Percentiles rank a stretch among this genome's conserved stretches.
Conservation (phyloP, 441 rosid genomes). For the Populus trichocarpa region DNA sequence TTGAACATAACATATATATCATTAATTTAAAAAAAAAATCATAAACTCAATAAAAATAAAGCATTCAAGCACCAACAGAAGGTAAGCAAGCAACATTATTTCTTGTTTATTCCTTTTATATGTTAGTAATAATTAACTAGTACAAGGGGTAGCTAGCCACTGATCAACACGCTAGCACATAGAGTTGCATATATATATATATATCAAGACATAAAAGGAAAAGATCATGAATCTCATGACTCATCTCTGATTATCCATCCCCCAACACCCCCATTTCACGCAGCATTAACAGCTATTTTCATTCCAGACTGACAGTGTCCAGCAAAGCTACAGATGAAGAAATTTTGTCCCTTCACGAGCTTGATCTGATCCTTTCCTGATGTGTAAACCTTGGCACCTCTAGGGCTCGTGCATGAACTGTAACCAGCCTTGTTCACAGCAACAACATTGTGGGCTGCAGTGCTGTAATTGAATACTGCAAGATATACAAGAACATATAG, state of each 20-base stretch:
- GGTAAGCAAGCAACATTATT: background rate
- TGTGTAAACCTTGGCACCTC: conserved; percentile 26
- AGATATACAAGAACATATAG: background rate
- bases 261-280: conserved; percentile 6
- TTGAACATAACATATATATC: no score
- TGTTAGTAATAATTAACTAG: background rate
- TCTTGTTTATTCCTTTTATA: background rate
- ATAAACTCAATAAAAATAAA: no score
- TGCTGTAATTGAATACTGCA: conserved; percentile 58
- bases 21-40: no score
- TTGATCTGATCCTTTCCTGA: conserved; percentile 56
- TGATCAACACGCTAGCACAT: background rate
- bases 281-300: conserved; percentile 58
- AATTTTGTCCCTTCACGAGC: conserved; percentile 46
- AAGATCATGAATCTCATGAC: background rate
- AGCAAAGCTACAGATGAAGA: conserved; percentile 44
- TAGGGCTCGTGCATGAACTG: conserved; percentile 33
- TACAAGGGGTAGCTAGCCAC: background rate
- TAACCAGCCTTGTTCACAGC: conserved; percentile 41
- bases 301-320: conserved; percentile 50
- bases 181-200: background rate
- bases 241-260: background rate
- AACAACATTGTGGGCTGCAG: conserved; percentile 47
- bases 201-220: background rate
- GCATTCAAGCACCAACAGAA: background rate